phyloP scores from a whole-genome alignment of 192 early-diverging fungal genomes.

The Endogone sp. region DNA sequence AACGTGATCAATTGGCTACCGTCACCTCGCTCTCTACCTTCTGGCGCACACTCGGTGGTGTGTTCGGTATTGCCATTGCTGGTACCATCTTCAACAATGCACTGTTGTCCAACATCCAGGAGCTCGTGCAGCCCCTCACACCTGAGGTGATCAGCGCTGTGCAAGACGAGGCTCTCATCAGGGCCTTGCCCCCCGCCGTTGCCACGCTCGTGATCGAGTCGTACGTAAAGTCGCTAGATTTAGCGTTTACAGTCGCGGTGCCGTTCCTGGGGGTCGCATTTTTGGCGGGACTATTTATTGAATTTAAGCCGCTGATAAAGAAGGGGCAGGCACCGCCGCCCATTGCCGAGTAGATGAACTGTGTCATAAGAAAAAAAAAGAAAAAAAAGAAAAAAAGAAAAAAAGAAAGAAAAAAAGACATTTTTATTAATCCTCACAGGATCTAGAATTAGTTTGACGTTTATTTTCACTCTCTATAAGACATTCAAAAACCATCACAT shows the following conservation, averaged over 20 bases:
- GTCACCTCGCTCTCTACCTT: constrained; percentile 26
- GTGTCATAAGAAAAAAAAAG: too few species aligned
- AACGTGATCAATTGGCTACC: constrained; percentile 24
- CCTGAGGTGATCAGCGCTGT: not conserved
- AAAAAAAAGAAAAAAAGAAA: too few species aligned
- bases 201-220: constrained; percentile 4
- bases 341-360: not conserved
- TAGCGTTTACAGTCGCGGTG: constrained; percentile 48
- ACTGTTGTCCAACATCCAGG: constrained; percentile 23
- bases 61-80: constrained; percentile 49
- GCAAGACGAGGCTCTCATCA: not conserved
- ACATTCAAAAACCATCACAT: too few species aligned
- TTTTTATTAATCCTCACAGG: too few species aligned
- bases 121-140: not conserved
- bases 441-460: too few species aligned
- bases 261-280: constrained; percentile 48
- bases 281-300: constrained; percentile 41
- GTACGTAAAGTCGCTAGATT: constrained; percentile 52
- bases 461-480: too few species aligned
- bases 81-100: constrained; percentile 63
- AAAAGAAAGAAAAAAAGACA: too few species aligned
- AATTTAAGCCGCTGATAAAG: constrained; percentile 16
- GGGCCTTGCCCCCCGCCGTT: not conserved
- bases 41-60: constrained; percentile 28
- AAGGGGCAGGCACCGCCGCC: not conserved